phyloP scores from a whole-genome alignment of 2,329 filamentous ascomycete genomes.

The Fusarium longipes region DNA sequence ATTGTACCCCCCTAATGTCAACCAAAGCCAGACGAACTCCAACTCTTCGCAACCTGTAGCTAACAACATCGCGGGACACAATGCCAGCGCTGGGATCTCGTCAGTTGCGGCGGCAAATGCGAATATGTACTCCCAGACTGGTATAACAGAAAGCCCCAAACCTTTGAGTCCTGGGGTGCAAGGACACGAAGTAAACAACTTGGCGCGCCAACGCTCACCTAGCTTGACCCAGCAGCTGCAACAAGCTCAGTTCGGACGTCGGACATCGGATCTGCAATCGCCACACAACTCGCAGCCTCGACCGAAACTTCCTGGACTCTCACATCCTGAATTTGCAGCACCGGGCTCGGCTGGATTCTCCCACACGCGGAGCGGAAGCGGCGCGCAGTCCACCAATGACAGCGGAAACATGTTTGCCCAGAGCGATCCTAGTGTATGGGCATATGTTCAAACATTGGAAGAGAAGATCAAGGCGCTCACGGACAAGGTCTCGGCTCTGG shows the following conservation, averaged over 20 bases:
- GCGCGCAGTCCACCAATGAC: slow-evolving; percentile 65
- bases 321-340: slow-evolving; percentile 52
- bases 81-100: slow-evolving; percentile 62
- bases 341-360: slow-evolving; percentile 48
- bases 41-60: slow-evolving; percentile 64
- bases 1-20: slow-evolving; percentile 71
- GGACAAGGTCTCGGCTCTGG: slow-evolving; percentile 51
- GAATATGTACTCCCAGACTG: slow-evolving; percentile 76
- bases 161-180: slow-evolving; percentile 76
- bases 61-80: slow-evolving; percentile 57
- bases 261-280: slow-evolving; percentile 65
- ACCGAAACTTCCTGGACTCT: slow-evolving; percentile 53
- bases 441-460: slow-evolving; percentile 78
- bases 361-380: slow-evolving; percentile 58
- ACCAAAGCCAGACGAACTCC: slow-evolving; percentile 66
- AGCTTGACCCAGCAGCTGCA: slow-evolving; percentile 73
- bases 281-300: slow-evolving; percentile 61
- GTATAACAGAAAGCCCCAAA: slow-evolving; percentile 88
- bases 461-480: slow-evolving; percentile 57
- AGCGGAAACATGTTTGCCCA: slow-evolving; percentile 75
- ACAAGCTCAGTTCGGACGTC: slow-evolving; percentile 68
- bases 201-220: slow-evolving; percentile 71
- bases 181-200: slow-evolving; percentile 63
- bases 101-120: slow-evolving; percentile 60
- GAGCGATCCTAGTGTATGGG: slow-evolving; percentile 73